Evolutionary conservation across 495 filamentous ascomycete genomes (phyloP), one percentile per base, ranked within the genome.

Genomic region (Chaetomium cochliodes): DNA sequence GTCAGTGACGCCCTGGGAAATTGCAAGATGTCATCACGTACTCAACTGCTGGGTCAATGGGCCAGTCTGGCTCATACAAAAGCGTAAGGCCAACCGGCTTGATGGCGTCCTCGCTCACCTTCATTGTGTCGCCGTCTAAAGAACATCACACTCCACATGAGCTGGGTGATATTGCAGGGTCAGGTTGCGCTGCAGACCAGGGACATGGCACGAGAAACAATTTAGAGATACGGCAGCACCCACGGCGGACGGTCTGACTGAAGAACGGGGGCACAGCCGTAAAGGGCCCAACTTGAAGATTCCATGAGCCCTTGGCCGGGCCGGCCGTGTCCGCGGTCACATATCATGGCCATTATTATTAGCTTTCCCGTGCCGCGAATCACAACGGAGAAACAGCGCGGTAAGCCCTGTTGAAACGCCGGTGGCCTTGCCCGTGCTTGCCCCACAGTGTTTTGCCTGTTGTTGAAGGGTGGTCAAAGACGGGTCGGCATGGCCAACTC

Each of bases 21-120:
- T 28, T 42, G 12, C 15, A 42, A 50, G 44, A 18, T 39, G 30
- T 7, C 2, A 8, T 16, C 12, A 70, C 75, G 64, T 62, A 78
- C 76, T 78, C 76, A 26, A 75, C 67, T 0, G 73, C 65, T 11
- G 75, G 62, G 20, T 69, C 71, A 0, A 53, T 65, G 12, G 67
- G 66, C 42, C 73, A 67, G 37, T 77, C 74, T 3, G 75, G 76
- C 66, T 76, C 72, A 39, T 77, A 76, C 46, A 78, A 60, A 18
- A 78, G 63, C 23, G 74, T 70, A 39, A 78, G 71, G n/a, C 76
- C 76, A 20, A 70, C 72, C 13, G 75, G 69, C 33, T 72, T 69
- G 62, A 75, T 71, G 52, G 52, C 41, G 30, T 71, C 68, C 42
- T 68, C 68, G 37, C 47, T 65, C 50, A 60, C 64, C 60, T 74